Evolutionary conservation across 306 rosid species (phyloP).

Genomic region (Fragaria vesca): DNA sequence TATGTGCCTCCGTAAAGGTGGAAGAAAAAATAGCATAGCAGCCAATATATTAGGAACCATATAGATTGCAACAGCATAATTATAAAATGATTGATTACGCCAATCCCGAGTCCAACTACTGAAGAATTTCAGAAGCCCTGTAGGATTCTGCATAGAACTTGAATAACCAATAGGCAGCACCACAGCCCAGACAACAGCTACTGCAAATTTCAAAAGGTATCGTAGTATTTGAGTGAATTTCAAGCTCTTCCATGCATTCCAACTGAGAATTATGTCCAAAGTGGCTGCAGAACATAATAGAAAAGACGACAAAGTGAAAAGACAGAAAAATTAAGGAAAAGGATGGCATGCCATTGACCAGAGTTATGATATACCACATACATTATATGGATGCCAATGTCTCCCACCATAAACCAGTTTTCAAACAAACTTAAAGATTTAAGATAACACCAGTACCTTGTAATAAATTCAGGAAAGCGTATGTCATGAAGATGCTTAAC

Average conservation of each 20-base stretch:
- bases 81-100: slow-evolving; percentile 66
- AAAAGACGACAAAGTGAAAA: slow-evolving; percentile 18
- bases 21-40: slow-evolving; percentile 76
- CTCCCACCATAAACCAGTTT: slow-evolving; percentile 1
- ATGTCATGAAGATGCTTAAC: slow-evolving; percentile 77
- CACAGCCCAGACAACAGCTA: slow-evolving; percentile 87
- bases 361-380: neutral
- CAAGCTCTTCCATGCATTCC: slow-evolving; percentile 87
- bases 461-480: slow-evolving; percentile 83
- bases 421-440: neutral
- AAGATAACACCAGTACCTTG: slow-evolving; percentile 58
- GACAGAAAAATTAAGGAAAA: neutral
- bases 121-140: slow-evolving; percentile 68
- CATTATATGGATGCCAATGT: neutral
- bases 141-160: slow-evolving; percentile 73
- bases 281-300: slow-evolving; percentile 55
- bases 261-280: slow-evolving; percentile 79
- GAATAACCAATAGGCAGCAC: slow-evolving; percentile 76
- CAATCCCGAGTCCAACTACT: slow-evolving; percentile 85
- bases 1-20: slow-evolving; percentile 68
- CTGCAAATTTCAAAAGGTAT: slow-evolving; percentile 77
- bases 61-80: slow-evolving; percentile 63
- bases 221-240: slow-evolving; percentile 75
- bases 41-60: slow-evolving; percentile 79
- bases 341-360: neutral